These are phyloP conservation scores for Rhinocladiella similis DNA, from an alignment of 2,329 filamentous ascomycete species.

Conservation along the genomic window DNA sequence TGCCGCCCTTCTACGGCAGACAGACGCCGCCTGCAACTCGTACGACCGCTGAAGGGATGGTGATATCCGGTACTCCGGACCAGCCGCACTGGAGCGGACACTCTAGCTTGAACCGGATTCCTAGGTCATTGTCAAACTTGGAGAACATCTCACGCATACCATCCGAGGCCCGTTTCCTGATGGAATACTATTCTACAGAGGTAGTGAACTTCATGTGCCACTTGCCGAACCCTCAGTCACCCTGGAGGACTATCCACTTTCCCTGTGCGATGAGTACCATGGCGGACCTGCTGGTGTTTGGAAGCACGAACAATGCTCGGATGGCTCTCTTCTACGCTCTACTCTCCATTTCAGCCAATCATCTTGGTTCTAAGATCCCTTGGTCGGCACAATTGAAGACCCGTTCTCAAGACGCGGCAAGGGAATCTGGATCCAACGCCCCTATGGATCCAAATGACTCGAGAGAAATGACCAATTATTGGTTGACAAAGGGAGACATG, in stretches of 20 bases:
- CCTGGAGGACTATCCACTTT: conserved; percentile 9
- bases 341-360: conserved; percentile 5
- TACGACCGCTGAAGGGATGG: background rate
- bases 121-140: conserved; percentile 8
- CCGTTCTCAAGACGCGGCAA: conserved; percentile 1
- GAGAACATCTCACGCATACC: conserved; percentile 10
- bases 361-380: conserved; percentile 7
- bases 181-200: conserved; percentile 12
- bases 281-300: conserved; percentile 10
- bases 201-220: conserved; percentile 10
- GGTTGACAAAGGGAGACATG: conserved; percentile 2
- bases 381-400: conserved; percentile 1
- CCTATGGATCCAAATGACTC: background rate
- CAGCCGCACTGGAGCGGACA: conserved; percentile 2
- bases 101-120: background rate
- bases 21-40: background rate
- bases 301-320: conserved; percentile 7
- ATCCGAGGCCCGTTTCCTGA: conserved; percentile 6
- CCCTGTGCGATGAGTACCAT: conserved; percentile 11
- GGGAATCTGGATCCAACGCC: conserved; percentile 1
- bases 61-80: background rate
- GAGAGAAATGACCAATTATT: conserved; percentile 7
- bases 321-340: conserved; percentile 10
- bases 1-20: conserved; percentile 1
- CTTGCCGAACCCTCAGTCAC: conserved; percentile 7